Percentiles rank a stretch among this genome's conserved stretches.
phyloP scores from a whole-genome alignment of 2,329 filamentous ascomycete species.

The Aspergillus candidus region DNA sequence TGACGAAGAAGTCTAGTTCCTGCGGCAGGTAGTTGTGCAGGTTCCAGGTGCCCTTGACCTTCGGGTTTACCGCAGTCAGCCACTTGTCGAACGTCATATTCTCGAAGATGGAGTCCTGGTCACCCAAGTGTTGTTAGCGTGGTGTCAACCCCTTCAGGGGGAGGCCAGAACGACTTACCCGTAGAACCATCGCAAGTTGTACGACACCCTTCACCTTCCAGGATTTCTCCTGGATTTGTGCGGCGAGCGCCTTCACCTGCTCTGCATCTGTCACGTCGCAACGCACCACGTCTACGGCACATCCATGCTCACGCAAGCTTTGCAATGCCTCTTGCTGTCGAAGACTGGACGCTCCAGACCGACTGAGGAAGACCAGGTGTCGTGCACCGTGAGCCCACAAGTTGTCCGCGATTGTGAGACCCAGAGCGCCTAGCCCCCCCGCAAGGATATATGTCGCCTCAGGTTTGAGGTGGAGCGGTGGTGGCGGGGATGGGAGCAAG shows the following conservation, averaged over 20 bases:
- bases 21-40: no score
- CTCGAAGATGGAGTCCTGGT: constrained; percentile 18
- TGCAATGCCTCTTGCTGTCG: constrained; percentile 11
- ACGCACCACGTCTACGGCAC: constrained; percentile 9
- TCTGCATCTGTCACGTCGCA: constrained; percentile 14
- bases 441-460: constrained; percentile 16
- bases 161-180: constrained; percentile 1
- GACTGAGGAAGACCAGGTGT: constrained; percentile 18
- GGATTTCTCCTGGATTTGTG: constrained; percentile 8
- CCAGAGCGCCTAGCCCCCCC: constrained; percentile 18
- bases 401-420: constrained; percentile 15
- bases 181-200: constrained; percentile 17
- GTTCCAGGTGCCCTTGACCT: no score
- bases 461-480: not conserved
- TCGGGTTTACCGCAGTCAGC: no score
- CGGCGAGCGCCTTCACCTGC: constrained; percentile 11
- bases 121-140: not conserved
- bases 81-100: constrained; percentile 12
- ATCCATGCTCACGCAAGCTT: constrained; percentile 9
- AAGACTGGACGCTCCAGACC: constrained; percentile 11
- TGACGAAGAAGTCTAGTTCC: no score
- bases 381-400: constrained; percentile 14
- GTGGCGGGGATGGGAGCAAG: not conserved
- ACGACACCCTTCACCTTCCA: constrained; percentile 15
- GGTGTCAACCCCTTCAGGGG: no score